A percentile compares a stretch with the other conserved stretches of the same genome.
phyloP scores from a whole-genome alignment of 352 stramenopile species.

The Phytophthora tubulina region DNA sequence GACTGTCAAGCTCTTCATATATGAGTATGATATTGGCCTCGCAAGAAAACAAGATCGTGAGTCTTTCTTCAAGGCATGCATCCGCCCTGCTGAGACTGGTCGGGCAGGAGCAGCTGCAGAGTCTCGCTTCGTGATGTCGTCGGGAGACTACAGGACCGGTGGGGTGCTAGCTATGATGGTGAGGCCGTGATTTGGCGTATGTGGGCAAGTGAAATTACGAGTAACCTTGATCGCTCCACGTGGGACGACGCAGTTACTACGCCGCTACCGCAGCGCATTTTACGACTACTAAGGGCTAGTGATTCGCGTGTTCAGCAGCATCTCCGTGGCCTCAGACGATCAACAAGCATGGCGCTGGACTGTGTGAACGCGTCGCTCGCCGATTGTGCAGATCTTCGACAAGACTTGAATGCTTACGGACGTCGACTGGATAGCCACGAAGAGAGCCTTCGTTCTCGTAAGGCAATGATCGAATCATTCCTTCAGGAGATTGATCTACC shows the following conservation, averaged over 20 bases:
- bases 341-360: background rate
- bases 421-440: conserved; percentile 11
- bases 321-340: conserved; percentile 4
- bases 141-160: conserved; percentile 11
- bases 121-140: conserved; percentile 16
- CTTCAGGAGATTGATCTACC: conserved; percentile 8
- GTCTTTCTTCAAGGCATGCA: background rate
- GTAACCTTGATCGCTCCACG: too few species aligned
- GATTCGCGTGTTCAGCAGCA: conserved; percentile 8
- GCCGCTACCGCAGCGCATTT: conserved; percentile 11
- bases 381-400: conserved; percentile 1
- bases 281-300: conserved; percentile 14
- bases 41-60: background rate
- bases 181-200: conserved; percentile 30
- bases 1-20: too few species aligned
- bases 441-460: background rate
- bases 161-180: conserved; percentile 7
- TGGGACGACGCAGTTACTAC: conserved; percentile 6
- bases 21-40: background rate
- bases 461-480: conserved; percentile 13
- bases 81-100: conserved; percentile 1
- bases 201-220: conserved; percentile 27
- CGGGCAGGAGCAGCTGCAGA: conserved; percentile 22
- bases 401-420: conserved; percentile 3
- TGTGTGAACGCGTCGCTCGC: conserved; percentile 21